Base-by-base conservation (phyloP, 495 filamentous ascomycete genomes). In the Paragyromitra xinjiangensis region DNA sequence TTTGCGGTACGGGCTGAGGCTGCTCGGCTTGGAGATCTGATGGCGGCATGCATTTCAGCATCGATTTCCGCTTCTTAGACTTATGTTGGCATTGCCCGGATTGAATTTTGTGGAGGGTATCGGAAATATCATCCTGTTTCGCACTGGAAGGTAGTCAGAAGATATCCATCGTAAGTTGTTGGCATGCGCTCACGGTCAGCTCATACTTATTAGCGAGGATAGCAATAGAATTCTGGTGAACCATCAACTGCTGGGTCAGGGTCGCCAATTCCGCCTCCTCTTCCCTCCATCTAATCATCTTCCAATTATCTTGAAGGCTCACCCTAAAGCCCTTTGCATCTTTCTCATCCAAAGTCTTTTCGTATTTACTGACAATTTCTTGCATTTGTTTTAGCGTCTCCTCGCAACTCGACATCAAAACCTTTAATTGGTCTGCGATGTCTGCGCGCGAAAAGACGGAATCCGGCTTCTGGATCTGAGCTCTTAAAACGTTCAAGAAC, bases 201-300 rank as follows among this genome's bases (percentile, higher is more conserved):
- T 64, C 58, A 48, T 76, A 76, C 73, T 59, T 71, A 34, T 71
- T 76, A 50, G 24, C 64, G 29, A 62, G n/a, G 71, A 64, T 22
- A 14, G 42, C 3, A 14, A 76, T 63, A 29, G 58, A n/a, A 39
- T 12, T 24, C 29, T 42, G 61, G 37, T 71, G 67, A 8, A 37
- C 16, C 2, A 48, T 39, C 19, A 76, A 55, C 29, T 76, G 58
- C 4, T 22, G 12, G 12, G 44, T 48, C 56, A 76, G 64, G 29
- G 16, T 22, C 12, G 34, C 59, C 29, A 76, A 55, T n/a, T 76
- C 66, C 12, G 61, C 59, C n/a, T 26, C 58, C 19, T 76, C 73
- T 1, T 51, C 59, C 2, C 7, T 64, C 73, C 73, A 71, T 67
- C 44, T 71, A 8, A 58, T 19, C 24, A 56, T 64, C 39, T 64